Evolutionary conservation across 305 asterid species (phyloP), one percentile per base, ranked within the genome.

Genomic region (Salvia sclarea): DNA sequence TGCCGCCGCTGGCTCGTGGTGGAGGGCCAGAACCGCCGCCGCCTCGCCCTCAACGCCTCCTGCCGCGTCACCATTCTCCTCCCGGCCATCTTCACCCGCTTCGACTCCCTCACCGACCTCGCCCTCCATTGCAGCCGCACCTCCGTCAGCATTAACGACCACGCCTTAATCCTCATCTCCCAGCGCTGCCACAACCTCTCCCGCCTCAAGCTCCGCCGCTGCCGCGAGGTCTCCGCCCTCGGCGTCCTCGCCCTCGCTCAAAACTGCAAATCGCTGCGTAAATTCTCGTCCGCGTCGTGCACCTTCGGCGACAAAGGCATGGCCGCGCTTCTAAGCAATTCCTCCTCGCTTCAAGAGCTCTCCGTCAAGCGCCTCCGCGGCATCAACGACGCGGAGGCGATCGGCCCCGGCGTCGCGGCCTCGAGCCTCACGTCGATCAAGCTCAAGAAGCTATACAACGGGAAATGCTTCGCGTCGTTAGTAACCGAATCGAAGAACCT

Each of bases 21-120:
- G 21, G 93, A 86, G 43, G 90, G 88, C 31, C 86, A 81, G 75
- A 79, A 76, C 78, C 93, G 85, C 37, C 78, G 78, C 49, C 88
- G 93, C 53, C 77, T 84, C 17, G 17, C 83, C 5, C 81, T 86
- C n/a, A 80, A 79, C 64, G 84, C 90, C 33, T 43, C 78, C 53
- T 12, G 59, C 8, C 87, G 83, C 2, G 67, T 86, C 56, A 28
- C 69, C 56, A 33, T 41, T 12, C 80, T 66, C 66, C 75, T 83
- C 28, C 79, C 89, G 0, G 25, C 83, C 6, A 49, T 86, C 33
- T 75, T 86, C 79, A n/a, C 73, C 14, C 84, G 89, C 25, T 86
- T 81, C 55, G 83, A 86, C 66, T 79, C 86, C 1, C 66, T 85
- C 50, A 73, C 82, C 47, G 78, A 83, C 17, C 86, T 86, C 43